Evolutionary conservation across 805 yeast species (phyloP).

Genomic region (Pichia nanzhaoensis): DNA sequence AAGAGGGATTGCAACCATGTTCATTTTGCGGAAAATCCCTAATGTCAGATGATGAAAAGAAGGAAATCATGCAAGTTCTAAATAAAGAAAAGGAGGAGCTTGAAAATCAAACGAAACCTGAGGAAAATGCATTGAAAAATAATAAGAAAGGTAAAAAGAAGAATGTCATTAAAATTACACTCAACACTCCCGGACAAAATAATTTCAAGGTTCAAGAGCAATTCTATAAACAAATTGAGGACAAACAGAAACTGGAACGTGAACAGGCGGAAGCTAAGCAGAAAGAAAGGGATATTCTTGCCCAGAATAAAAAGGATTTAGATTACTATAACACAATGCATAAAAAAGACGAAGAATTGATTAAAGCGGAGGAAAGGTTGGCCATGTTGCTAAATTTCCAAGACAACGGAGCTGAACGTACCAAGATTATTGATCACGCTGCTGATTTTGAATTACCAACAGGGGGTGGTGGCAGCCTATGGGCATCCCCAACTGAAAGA

Average conservation of each 20-base stretch:
- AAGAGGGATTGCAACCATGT: constrained; percentile 90
- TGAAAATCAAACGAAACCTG: constrained; percentile 18
- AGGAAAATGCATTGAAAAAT: constrained; percentile 5
- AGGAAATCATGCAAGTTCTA: constrained; percentile 47
- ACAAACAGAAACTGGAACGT: constrained; percentile 33
- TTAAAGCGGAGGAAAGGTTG: constrained; percentile 65
- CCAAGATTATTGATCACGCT: constrained; percentile 87
- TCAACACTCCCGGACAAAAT: constrained; percentile 56
- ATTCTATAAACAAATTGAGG: constrained; percentile 54
- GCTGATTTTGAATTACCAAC: constrained; percentile 70
- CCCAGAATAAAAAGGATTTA: constrained; percentile 38
- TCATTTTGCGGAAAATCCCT: constrained; percentile 70
- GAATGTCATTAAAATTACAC: constrained; percentile 47
- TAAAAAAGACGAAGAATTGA: constrained; percentile 49
- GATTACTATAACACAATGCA: constrained; percentile 36
- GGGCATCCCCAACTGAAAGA: constrained; percentile 85
- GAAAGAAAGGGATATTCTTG: constrained; percentile 33
- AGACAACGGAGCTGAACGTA: constrained; percentile 81
- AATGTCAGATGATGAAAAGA: constrained; percentile 54
- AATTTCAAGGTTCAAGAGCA: constrained; percentile 63
- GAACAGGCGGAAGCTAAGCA: constrained; percentile 30
- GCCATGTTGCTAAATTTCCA: constrained; percentile 75
- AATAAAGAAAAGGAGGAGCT: constrained; percentile 45
- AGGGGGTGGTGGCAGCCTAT: constrained; percentile 46
- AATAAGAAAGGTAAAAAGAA: constrained; percentile 26